Evolutionary conservation across 345 rosid species (phyloP).

Genomic region (Euphorbia tirucalli): DNA sequence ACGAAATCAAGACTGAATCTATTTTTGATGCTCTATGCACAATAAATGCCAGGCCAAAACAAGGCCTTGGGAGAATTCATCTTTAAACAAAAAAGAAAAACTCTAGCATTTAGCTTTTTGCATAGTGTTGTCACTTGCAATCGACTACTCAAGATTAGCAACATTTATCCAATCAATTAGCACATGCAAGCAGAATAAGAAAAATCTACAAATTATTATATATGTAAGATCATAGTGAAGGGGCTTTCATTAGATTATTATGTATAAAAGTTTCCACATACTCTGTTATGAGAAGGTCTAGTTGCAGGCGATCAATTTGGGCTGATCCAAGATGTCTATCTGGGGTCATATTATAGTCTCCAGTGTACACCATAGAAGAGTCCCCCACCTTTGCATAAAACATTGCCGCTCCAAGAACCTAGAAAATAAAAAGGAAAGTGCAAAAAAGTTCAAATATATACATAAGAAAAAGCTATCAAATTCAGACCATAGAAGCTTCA

Average conservation of each 20-base stretch:
- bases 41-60: not conserved
- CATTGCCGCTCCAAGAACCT: slow-evolving; percentile 99
- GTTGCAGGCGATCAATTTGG: slow-evolving; percentile 70
- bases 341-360: slow-evolving; percentile 97
- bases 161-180: not conserved
- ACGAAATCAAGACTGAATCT: not conserved
- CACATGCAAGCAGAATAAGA: not conserved
- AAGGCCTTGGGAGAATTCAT: not conserved
- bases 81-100: not conserved
- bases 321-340: slow-evolving; percentile 99
- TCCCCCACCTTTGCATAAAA: slow-evolving; percentile 92
- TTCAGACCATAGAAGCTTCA: not conserved
- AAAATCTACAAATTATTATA: not conserved
- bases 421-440: slow-evolving; percentile 15
- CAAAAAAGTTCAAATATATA: not conserved
- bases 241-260: not conserved
- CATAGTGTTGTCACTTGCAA: not conserved
- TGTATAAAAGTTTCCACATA: slow-evolving; percentile 29
- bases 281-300: slow-evolving; percentile 97
- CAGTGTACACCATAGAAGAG: slow-evolving; percentile 83
- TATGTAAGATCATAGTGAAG: not conserved
- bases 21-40: slow-evolving; percentile 2
- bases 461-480: slow-evolving; percentile 7
- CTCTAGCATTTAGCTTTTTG: not conserved
- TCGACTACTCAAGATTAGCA: not conserved